These are phyloP conservation scores for Tricholoma matsutake DNA, from an alignment of 768 basidiomycete genomes.

Conservation along the genomic window DNA sequence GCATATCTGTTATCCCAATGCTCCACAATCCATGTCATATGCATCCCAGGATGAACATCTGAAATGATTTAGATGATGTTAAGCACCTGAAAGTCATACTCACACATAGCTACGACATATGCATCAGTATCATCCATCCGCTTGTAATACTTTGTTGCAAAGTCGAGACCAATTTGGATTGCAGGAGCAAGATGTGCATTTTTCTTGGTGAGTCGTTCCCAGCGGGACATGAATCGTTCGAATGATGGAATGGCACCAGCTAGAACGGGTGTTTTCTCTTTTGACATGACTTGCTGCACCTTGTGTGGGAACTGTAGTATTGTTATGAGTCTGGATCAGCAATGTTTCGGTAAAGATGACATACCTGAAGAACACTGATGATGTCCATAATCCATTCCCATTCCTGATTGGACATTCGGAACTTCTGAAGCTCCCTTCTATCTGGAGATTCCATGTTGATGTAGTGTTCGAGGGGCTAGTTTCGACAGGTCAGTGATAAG, in stretches of 20 bases:
- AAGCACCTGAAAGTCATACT: no score
- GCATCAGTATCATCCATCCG: constrained; percentile 7
- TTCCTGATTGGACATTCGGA: constrained; percentile 1
- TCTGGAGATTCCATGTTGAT: neutral
- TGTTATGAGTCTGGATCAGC: no score
- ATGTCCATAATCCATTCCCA: constrained; percentile 13
- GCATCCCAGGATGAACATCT: no score
- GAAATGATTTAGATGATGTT: no score
- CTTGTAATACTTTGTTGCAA: constrained; percentile 10
- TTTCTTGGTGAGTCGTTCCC: constrained; percentile 2
- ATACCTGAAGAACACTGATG: constrained; percentile 10
- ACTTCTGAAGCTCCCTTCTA: constrained; percentile 1
- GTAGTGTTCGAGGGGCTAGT: neutral
- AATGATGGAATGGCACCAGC: constrained; percentile 9
- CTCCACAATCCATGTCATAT: no score
- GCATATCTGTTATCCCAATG: no score
- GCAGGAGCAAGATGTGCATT: neutral
- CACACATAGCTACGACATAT: constrained; percentile 15
- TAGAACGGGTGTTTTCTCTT: constrained; percentile 9
- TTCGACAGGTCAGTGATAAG: constrained; percentile 5
- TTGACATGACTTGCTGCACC: constrained; percentile 15
- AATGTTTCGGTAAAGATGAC: neutral
- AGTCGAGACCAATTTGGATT: constrained; percentile 6
- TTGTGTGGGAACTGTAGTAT: constrained; percentile 9
- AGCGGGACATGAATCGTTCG: constrained; percentile 11